Base-by-base conservation (phyloP, 805 yeast species). In the Isabelozyma rhagii region DNA sequence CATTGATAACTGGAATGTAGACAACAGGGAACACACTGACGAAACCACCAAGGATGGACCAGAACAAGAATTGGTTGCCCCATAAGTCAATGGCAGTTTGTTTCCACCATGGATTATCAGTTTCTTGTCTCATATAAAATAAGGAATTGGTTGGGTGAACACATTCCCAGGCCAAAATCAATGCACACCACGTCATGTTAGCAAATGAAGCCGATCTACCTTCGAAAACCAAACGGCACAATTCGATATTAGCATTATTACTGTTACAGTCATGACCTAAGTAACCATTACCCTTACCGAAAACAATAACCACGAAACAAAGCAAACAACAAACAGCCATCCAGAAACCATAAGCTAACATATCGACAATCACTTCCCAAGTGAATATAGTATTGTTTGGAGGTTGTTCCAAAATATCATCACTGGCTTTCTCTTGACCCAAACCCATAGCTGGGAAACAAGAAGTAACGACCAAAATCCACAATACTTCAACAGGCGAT, bases 391-490 rank as follows among this genome's bases (percentile, higher is more conserved):
- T 61, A 42, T 62, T 66, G 48, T 64, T 67, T 14, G 77, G 77
- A 4, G 74, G 71, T 40, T 60, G 56, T 13, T 68, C 68, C 52
- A 72, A 64, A 39, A 71, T 62, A 46, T 72, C 77, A 36, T 68
- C 74, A 44, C 60, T 51, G 13, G 77, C 77, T 47, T 56, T 63
- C 53, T 72, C 76, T 54, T 71, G 75, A 43, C 90, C 90, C 47
- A 86, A 77, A 27, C 93, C 92, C 89, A 87, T 85, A 17, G 92
- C 92, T 42, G 93, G 93, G 75, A 86, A 85, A 57, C 90, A 84
- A 1, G 91, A 84, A 1, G 93, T 86, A 41, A 85, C 80, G 61
- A 87, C 89, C 60, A 87, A 80, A 58, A 87, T 81, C 92, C 92
- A 87, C 56, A 87, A 71, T 7, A 85, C 90, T 67, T 87, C 90